A percentile compares a stretch with the other conserved stretches of the same genome.
phyloP scores from a whole-genome alignment of 1,139 yeast species.

The Torulaspora pretoriensis region DNA sequence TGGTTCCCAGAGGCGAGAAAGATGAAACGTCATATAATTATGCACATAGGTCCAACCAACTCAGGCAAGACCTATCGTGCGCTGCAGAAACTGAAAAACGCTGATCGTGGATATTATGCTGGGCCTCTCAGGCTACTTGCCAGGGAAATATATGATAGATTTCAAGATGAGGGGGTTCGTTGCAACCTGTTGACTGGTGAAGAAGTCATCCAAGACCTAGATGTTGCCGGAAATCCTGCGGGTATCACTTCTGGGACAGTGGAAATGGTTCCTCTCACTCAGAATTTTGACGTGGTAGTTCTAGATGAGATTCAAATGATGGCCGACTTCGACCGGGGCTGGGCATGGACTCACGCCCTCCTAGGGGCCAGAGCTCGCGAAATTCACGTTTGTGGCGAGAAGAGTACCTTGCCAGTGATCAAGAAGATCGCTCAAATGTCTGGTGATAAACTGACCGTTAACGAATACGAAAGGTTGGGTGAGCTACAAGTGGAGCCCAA shows the following conservation, averaged over 20 bases:
- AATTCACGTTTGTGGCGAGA: constrained; percentile 91
- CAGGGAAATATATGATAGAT: constrained; percentile 81
- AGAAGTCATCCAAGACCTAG: constrained; percentile 71
- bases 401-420: constrained; percentile 67
- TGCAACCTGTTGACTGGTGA: constrained; percentile 94
- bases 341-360: constrained; percentile 93
- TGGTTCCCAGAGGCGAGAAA: constrained; percentile 89
- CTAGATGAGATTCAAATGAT: constrained; percentile 97
- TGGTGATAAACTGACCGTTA: constrained; percentile 73
- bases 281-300: constrained; percentile 77
- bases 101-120: constrained; percentile 84
- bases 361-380: constrained; percentile 84
- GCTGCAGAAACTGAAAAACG: constrained; percentile 58
- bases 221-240: constrained; percentile 65
- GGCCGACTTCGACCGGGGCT: constrained; percentile 72
- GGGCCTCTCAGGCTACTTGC: constrained; percentile 92
- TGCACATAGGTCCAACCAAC: constrained; percentile 97
- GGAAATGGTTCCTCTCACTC: constrained; percentile 77
- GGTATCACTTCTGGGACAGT: constrained; percentile 82
- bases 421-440: constrained; percentile 55
- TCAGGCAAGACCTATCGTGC: constrained; percentile 95
- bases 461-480: constrained; percentile 71
- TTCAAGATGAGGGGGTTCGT: constrained; percentile 56
- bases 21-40: constrained; percentile 67
- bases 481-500: constrained; percentile 53